Conservation (phyloP, 176 grass and related monocot species). For the Ensete ventricosum region DNA sequence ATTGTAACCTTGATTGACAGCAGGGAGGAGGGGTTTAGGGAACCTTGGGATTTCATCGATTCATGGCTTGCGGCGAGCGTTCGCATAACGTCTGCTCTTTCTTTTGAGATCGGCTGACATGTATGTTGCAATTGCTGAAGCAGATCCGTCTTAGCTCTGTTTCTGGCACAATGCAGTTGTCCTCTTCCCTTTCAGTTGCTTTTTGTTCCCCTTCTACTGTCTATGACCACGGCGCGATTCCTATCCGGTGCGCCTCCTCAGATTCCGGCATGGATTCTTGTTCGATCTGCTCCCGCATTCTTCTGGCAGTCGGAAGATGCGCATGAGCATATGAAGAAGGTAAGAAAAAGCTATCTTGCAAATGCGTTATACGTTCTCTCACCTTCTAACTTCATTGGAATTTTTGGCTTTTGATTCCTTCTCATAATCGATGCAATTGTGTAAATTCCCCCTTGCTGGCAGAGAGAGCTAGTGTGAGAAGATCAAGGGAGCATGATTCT, state of each 20-base stretch:
- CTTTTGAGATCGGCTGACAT: too few species aligned
- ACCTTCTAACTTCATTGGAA: background rate
- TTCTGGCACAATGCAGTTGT: background rate
- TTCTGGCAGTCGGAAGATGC: constrained; percentile 57
- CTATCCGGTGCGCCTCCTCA: constrained; percentile 9
- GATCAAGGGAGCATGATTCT: constrained; percentile 4
- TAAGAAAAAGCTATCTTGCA: constrained; percentile 46
- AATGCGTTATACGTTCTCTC: constrained; percentile 39
- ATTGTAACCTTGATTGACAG: too few species aligned
- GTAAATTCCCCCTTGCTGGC: constrained; percentile 21
- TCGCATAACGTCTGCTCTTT: too few species aligned
- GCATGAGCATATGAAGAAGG: constrained; percentile 49
- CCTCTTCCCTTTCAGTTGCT: constrained; percentile 2
- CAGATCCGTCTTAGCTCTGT: background rate
- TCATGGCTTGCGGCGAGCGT: too few species aligned
- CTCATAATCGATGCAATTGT: background rate
- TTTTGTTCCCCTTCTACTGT: too few species aligned
- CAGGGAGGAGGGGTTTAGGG: too few species aligned
- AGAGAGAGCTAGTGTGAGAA: constrained; percentile 55
- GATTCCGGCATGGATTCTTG: constrained; percentile 22
- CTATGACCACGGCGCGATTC: constrained; percentile 4
- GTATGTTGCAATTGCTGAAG: too few species aligned
- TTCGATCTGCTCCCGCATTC: constrained; percentile 20
- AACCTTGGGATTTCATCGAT: too few species aligned
- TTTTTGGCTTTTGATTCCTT: background rate